phyloP scores from a whole-genome alignment of 116 monocot genomes.

The Papilionanthe hybrid region DNA sequence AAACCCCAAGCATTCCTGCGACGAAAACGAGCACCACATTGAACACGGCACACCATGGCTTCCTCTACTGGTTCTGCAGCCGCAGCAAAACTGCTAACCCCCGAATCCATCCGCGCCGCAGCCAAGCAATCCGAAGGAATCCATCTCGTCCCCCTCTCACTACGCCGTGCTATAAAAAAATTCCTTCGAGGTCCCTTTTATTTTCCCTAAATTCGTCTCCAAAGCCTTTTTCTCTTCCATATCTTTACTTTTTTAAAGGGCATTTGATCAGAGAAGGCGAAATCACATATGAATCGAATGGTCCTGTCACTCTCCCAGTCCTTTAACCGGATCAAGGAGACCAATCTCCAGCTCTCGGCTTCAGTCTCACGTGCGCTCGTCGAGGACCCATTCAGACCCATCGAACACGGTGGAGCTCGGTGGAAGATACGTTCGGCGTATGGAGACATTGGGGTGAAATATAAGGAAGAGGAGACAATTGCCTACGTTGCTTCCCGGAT shows the following conservation, averaged over 20 bases:
- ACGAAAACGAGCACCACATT: background rate
- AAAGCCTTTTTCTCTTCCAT: background rate
- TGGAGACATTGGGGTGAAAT: conserved; percentile 83
- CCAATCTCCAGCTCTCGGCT: conserved; percentile 48
- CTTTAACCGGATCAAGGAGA: conserved; percentile 51
- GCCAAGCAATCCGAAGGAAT: conserved; percentile 86
- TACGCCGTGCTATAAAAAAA: conserved; percentile 88
- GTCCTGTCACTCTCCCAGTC: conserved; percentile 70
- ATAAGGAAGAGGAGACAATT: conserved; percentile 80
- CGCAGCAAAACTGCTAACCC: conserved; percentile 35
- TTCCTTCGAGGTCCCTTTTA: conserved; percentile 70
- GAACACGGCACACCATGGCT: conserved; percentile 24
- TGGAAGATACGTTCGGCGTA: conserved; percentile 91
- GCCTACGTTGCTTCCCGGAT: conserved; percentile 96
- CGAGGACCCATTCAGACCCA: conserved; percentile 50
- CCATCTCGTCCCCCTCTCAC: conserved; percentile 76
- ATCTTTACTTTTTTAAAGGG: background rate
- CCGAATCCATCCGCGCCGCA: conserved; percentile 66
- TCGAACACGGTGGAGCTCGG: conserved; percentile 35
- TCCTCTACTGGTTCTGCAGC: conserved; percentile 21
- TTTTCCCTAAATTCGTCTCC: background rate
- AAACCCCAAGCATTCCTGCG: background rate
- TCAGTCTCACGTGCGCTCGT: conserved; percentile 49
- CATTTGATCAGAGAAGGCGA: conserved; percentile 42
- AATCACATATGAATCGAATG: conserved; percentile 67